Evolutionary conservation across 225 moss, liverwort and hornwort species (phyloP).

Genomic region (Pseudoscleropodium purum): DNA sequence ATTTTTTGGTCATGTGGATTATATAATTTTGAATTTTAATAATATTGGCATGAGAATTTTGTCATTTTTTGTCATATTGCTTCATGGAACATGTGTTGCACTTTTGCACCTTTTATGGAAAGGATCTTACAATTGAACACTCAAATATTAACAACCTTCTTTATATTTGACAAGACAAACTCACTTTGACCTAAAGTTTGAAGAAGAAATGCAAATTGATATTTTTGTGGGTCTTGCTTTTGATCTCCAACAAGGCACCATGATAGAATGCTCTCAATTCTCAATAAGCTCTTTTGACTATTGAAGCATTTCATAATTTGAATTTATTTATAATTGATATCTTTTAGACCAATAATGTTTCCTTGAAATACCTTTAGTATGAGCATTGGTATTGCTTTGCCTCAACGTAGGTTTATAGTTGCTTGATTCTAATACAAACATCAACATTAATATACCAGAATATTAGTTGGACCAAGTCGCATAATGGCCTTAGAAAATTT

Average conservation of each 20-base stretch:
- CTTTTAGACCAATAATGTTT: too few species aligned
- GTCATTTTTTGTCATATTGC: neutral
- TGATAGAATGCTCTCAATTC: neutral
- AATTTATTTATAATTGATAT: neutral
- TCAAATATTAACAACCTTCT: neutral
- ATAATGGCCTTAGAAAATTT: too few species aligned
- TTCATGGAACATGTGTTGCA: accelerated
- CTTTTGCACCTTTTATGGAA: neutral
- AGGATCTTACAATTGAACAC: neutral
- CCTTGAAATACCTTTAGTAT: too few species aligned
- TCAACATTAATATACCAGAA: too few species aligned
- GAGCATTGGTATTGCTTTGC: too few species aligned
- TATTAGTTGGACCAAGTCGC: too few species aligned
- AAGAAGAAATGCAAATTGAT: neutral
- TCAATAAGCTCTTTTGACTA: neutral
- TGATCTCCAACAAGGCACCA: neutral
- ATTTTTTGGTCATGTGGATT: neutral
- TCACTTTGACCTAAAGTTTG: neutral
- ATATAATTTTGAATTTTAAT: neutral
- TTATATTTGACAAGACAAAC: neutral
- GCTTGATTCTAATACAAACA: too few species aligned
- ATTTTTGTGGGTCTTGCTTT: neutral
- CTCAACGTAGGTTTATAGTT: too few species aligned
- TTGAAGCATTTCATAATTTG: neutral
- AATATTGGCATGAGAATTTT: accelerated